A percentile compares a stretch with the other conserved stretches of the same genome.
Evolutionary conservation across 495 filamentous ascomycete species (phyloP).

Genomic region (Saxispiralis lemnorum): DNA sequence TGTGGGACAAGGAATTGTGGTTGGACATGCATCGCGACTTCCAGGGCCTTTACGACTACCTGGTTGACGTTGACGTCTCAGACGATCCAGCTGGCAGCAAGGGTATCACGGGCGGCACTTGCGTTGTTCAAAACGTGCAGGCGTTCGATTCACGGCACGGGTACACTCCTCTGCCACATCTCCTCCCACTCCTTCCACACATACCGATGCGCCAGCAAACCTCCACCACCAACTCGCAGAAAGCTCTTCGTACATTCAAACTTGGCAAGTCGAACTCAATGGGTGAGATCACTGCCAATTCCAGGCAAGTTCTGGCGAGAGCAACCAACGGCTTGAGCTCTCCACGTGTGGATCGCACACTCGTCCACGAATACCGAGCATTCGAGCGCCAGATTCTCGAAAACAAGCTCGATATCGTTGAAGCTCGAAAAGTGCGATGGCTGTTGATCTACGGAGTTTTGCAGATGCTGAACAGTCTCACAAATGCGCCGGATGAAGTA

Average conservation of each 20-base stretch:
- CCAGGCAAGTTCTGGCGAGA: slow-evolving; percentile 19
- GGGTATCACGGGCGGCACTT: slow-evolving; percentile 36
- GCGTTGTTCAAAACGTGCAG: slow-evolving; percentile 39
- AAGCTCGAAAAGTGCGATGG: slow-evolving; percentile 40
- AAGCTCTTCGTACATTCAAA: slow-evolving; percentile 14
- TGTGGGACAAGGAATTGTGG: slow-evolving; percentile 35
- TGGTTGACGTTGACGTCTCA: slow-evolving; percentile 37
- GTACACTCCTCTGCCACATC: slow-evolving; percentile 34
- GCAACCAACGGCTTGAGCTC: slow-evolving; percentile 27
- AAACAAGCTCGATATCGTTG: slow-evolving; percentile 25
- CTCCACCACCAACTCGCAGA: slow-evolving; percentile 17
- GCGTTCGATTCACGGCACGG: slow-evolving; percentile 40
- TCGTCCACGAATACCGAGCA: slow-evolving; percentile 29
- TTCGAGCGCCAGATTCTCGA: slow-evolving; percentile 26
- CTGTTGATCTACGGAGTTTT: slow-evolving; percentile 53
- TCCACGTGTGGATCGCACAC: slow-evolving; percentile 17
- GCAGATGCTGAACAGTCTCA: slow-evolving; percentile 31
- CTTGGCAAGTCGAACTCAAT: slow-evolving; percentile 16
- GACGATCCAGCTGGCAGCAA: slow-evolving; percentile 19
- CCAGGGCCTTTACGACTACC: slow-evolving; percentile 40
- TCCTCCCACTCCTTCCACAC: slow-evolving; percentile 39
- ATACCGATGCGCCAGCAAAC: slow-evolving; percentile 4
- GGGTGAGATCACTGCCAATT: slow-evolving; percentile 17
- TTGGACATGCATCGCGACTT: slow-evolving; percentile 43
- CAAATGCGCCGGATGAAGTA: slow-evolving; percentile 23